Conservation (phyloP, 2,329 filamentous ascomycete species). For the Fragosphaeria purpurea region DNA sequence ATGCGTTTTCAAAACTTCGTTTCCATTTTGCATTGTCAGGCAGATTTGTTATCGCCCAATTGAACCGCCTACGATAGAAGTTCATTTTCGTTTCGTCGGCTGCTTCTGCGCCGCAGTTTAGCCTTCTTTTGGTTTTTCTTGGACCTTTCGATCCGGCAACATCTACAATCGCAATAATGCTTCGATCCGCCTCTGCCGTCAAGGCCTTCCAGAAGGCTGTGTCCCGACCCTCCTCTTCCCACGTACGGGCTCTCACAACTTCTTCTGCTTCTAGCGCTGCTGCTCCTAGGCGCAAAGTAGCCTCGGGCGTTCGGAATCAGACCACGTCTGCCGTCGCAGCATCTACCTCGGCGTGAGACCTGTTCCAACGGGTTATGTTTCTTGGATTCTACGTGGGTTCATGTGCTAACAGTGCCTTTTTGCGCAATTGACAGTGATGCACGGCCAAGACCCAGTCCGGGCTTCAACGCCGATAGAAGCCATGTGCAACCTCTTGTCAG, state of each 20-base stretch:
- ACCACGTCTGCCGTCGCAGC: conserved; percentile 37
- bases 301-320: conserved; percentile 35
- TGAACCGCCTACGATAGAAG: too few species aligned
- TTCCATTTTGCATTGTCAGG: too few species aligned
- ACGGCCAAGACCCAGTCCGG: conserved; percentile 52
- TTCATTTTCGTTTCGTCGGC: too few species aligned
- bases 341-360: conserved; percentile 25
- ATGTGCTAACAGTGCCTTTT: conserved; percentile 15
- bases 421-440: conserved; percentile 31
- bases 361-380: not conserved
- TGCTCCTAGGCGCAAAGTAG: conserved; percentile 28
- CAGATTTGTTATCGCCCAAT: too few species aligned
- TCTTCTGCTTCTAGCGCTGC: conserved; percentile 27
- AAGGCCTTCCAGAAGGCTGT: conserved; percentile 37
- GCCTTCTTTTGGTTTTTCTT: too few species aligned
- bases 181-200: conserved; percentile 34
- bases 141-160: too few species aligned
- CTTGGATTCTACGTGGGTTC: not conserved
- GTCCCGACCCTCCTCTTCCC: conserved; percentile 25
- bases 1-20: too few species aligned
- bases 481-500: conserved; percentile 63
- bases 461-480: conserved; percentile 45
- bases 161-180: conserved; percentile 25
- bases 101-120: too few species aligned
- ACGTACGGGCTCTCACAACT: conserved; percentile 30